Evolutionary conservation across 2,329 filamentous ascomycete species (phyloP), one percentile per base, ranked within the genome.

Genomic region (Botryotinia narcissicola): DNA sequence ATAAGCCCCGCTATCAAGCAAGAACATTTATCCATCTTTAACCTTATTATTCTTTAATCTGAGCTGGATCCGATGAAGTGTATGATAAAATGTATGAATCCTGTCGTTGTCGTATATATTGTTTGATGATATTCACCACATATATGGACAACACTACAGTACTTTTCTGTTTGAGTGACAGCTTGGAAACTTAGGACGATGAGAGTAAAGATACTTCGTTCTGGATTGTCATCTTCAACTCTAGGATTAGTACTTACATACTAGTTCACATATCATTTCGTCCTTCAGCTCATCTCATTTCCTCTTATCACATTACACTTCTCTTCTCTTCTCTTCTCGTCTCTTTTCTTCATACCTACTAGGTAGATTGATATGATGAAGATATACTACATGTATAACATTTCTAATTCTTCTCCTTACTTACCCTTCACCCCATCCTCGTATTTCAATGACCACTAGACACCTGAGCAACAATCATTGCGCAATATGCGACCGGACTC

Each of bases 1-100:
- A 67, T 72, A 67, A 66, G 73, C 77, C 76, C 77, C 77, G 60
- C 63, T 22, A 46, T 46, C 44, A 3, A 46, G 44, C 44, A 46
- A 46, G 44, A 46, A 46, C 18, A 46, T 46, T 46, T 46, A 44
- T 20, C 42, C 42, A 44, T 44, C 42, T 44, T 44, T 44, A 20
- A 44, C 18, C 14, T 35, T 51, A 22, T 12, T 62, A 7, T 9
- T n/a, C 35, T 62, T 42, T 7, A 29, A 10, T 42, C 1, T 62
- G 37, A 62, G 20, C 18, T 7, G 44, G 18, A 46, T 46, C 18
- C 18, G 44, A 46, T 46, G 2, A 46, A 25, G 25, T 25, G 46
- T 48, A 22, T 25, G 46, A 25, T 46, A 8, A 46, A 25, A 48
- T 48, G 46, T 48, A 22, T 25, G 46, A 12, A 25, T 12, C 10